Conservation (phyloP, 1,284 basidiomycete species). For the Singerocomus inundabilis region DNA sequence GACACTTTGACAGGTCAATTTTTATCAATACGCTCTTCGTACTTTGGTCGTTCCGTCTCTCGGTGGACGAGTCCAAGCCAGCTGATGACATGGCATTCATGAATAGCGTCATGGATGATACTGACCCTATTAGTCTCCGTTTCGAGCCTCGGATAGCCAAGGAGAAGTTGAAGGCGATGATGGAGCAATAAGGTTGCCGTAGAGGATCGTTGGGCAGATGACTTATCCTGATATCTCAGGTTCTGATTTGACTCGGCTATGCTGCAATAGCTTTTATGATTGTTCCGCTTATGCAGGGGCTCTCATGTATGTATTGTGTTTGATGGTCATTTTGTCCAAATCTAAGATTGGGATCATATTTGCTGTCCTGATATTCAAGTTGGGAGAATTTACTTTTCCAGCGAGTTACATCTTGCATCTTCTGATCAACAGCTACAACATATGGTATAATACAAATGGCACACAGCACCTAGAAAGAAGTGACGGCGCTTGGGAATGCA, state of each 20-base stretch:
- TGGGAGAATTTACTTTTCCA: no score
- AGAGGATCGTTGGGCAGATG: not conserved
- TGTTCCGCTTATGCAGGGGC: no score
- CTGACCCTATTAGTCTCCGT: not conserved
- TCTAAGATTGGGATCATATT: no score
- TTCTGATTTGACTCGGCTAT: no score
- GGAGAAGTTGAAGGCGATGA: conserved; percentile 7
- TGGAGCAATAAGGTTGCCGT: not conserved
- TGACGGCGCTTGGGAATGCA: not conserved
- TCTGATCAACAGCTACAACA: not conserved
- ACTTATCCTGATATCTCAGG: no score
- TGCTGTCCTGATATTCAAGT: no score
- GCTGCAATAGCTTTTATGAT: no score
- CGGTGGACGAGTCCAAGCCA: conserved; percentile 7
- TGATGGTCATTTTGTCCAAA: no score
- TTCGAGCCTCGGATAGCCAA: conserved; percentile 9
- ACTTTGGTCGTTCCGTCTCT: conserved; percentile 18
- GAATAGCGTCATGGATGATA: not conserved
- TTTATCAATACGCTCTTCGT: conserved; percentile 11
- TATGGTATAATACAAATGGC: not conserved
- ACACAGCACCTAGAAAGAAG: not conserved
- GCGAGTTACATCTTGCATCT: no score
- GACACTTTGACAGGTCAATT: conserved; percentile 6
- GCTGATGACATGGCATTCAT: conserved; percentile 13
- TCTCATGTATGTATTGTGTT: no score